Evolutionary conservation across 1,139 yeast species (phyloP).

Genomic region (Hansenula anomala): DNA sequence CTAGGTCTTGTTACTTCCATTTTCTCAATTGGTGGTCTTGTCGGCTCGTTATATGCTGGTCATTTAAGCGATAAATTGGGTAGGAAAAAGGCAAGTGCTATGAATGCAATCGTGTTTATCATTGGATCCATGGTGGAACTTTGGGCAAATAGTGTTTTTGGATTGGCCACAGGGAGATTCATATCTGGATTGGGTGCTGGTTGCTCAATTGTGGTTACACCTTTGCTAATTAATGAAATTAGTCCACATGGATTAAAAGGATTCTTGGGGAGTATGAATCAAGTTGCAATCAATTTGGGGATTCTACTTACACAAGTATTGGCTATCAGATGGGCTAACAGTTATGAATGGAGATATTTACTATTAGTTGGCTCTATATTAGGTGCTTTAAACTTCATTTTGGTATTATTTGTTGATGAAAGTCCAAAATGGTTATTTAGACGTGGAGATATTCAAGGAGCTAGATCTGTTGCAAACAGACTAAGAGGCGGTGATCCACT

Average conservation of each 20-base stretch:
- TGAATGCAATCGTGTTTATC: slow-evolving; percentile 52
- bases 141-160: slow-evolving; percentile 40
- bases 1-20: slow-evolving; percentile 81
- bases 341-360: slow-evolving; percentile 66
- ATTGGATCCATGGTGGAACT: slow-evolving; percentile 63
- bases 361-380: slow-evolving; percentile 54
- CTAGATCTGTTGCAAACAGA: slow-evolving; percentile 28
- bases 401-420: slow-evolving; percentile 53
- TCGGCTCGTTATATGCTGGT: slow-evolving; percentile 75
- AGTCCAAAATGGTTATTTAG: slow-evolving; percentile 77
- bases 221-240: slow-evolving; percentile 75
- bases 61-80: slow-evolving; percentile 65
- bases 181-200: slow-evolving; percentile 87
- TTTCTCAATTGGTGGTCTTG: slow-evolving; percentile 80
- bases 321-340: slow-evolving; percentile 65
- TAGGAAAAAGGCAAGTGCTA: slow-evolving; percentile 49
- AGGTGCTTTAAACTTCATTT: slow-evolving; percentile 44
- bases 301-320: slow-evolving; percentile 72
- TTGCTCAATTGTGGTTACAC: slow-evolving; percentile 76
- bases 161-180: slow-evolving; percentile 60
- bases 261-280: slow-evolving; percentile 81
- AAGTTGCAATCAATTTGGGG: slow-evolving; percentile 79
- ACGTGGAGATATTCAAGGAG: slow-evolving; percentile 30
- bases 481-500: slow-evolving; percentile 28
- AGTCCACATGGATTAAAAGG: slow-evolving; percentile 70